Conservation (phyloP, 768 basidiomycete species). For the Calocybe indica region DNA sequence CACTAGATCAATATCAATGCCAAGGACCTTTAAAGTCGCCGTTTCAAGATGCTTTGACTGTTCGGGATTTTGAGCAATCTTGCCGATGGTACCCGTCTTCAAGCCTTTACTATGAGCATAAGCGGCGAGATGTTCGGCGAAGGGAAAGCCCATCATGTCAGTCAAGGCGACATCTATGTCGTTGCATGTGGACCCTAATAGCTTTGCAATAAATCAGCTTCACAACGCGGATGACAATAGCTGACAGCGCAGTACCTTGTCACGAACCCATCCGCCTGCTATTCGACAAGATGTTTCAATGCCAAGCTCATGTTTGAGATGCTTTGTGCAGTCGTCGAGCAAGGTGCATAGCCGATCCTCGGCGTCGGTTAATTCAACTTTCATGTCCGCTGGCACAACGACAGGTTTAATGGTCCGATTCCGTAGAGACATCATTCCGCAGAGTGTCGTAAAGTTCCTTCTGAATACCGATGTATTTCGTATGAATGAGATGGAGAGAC, state of each 20-base stretch:
- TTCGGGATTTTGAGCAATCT: conserved; percentile 90
- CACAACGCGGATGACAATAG: neutral
- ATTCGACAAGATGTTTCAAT: conserved; percentile 73
- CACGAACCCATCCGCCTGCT: conserved; percentile 97
- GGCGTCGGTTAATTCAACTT: conserved; percentile 54
- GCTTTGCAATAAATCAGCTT: conserved; percentile 33
- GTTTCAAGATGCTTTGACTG: conserved; percentile 99
- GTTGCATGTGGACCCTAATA: conserved; percentile 75
- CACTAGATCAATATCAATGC: conserved; percentile 85
- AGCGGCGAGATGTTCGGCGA: conserved; percentile 72
- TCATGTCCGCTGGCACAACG: conserved; percentile 18
- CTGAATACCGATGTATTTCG: too few species aligned
- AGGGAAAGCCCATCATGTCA: conserved; percentile 84
- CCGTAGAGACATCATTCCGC: neutral
- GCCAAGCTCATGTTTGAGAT: conserved; percentile 45
- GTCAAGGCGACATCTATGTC: conserved; percentile 93
- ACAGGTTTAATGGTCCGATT: neutral
- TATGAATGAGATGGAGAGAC: neutral
- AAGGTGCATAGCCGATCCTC: conserved; percentile 70
- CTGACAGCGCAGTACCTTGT: conserved; percentile 61
- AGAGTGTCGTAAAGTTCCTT: too few species aligned
- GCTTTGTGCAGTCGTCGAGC: conserved; percentile 71
- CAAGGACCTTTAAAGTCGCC: conserved; percentile 76
- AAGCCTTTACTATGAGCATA: conserved; percentile 51
- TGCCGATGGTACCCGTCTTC: conserved; percentile 57